Percentiles rank a stretch among this genome's conserved stretches.
These are phyloP conservation scores for Salix suchowensis DNA, from an alignment of 345 rosid species.

Conservation along the genomic window DNA sequence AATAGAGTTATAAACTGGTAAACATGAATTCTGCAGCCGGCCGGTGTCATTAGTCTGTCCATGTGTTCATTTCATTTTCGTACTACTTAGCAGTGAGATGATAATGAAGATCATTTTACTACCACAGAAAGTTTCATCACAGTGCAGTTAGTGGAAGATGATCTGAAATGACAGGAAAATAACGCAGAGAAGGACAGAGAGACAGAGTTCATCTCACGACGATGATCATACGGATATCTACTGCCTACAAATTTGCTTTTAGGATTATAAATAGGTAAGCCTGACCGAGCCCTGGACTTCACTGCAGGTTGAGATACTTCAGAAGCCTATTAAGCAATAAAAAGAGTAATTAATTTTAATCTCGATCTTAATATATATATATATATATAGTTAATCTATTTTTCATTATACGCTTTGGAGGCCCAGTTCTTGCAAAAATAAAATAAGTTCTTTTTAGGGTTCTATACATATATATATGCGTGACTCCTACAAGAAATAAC, in stretches of 20 bases:
- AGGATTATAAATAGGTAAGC: neutral
- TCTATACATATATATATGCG: no score
- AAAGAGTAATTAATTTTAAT: no score
- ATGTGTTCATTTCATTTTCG: neutral
- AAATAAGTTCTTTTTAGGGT: no score
- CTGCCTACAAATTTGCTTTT: neutral
- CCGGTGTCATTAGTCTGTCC: no score
- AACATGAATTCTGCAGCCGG: no score
- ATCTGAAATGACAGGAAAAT: neutral
- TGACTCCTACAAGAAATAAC: no score
- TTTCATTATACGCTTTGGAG: no score
- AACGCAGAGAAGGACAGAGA: neutral
- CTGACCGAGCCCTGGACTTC: neutral
- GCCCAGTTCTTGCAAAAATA: no score
- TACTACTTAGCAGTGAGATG: neutral
- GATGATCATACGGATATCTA: neutral
- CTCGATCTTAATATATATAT: no score
- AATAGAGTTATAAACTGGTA: no score
- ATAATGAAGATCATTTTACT: neutral
- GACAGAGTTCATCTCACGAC: no score
- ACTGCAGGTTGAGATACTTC: slow-evolving; percentile 24
- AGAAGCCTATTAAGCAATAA: slow-evolving; percentile 14
- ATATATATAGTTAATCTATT: no score
- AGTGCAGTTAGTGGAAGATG: neutral
- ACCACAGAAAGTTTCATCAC: neutral